Conservation (phyloP, 331 rosid genomes). For the Pyracantha coccinea region DNA sequence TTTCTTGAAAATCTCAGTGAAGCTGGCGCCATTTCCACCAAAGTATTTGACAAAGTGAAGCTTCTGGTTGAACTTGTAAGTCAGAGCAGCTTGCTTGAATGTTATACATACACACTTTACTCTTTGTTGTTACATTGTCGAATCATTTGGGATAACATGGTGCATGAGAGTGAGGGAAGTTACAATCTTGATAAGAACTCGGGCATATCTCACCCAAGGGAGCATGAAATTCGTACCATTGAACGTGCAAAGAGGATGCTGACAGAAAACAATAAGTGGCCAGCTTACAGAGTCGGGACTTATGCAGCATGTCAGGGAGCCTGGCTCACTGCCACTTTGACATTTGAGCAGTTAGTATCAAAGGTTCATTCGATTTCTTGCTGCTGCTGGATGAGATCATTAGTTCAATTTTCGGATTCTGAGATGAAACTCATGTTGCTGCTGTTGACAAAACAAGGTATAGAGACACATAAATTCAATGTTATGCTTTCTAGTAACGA, state of each 20-base stretch:
- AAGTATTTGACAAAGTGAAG: constrained; percentile 32
- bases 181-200: not conserved
- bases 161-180: constrained; percentile 16
- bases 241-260: constrained; percentile 29
- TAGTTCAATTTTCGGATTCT: constrained; percentile 38
- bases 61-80: constrained; percentile 36
- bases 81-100: constrained; percentile 25
- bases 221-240: constrained; percentile 24
- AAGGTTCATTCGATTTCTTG: constrained; percentile 32
- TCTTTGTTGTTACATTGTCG: constrained; percentile 32
- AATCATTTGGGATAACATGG: constrained; percentile 31
- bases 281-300: constrained; percentile 42
- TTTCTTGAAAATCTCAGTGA: constrained; percentile 30
- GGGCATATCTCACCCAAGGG: constrained; percentile 11
- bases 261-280: constrained; percentile 34
- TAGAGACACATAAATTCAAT: constrained; percentile 20
- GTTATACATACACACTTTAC: constrained; percentile 24
- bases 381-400: constrained; percentile 39
- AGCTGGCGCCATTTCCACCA: constrained; percentile 10
- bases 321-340: constrained; percentile 31
- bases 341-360: constrained; percentile 29
- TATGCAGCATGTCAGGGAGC: constrained; percentile 49
- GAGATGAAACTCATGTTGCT: constrained; percentile 34
- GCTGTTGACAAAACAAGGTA: constrained; percentile 21
- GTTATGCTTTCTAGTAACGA: constrained; percentile 1